phyloP scores from a whole-genome alignment of 2,329 filamentous ascomycete genomes.

The Fusarium sp. region DNA sequence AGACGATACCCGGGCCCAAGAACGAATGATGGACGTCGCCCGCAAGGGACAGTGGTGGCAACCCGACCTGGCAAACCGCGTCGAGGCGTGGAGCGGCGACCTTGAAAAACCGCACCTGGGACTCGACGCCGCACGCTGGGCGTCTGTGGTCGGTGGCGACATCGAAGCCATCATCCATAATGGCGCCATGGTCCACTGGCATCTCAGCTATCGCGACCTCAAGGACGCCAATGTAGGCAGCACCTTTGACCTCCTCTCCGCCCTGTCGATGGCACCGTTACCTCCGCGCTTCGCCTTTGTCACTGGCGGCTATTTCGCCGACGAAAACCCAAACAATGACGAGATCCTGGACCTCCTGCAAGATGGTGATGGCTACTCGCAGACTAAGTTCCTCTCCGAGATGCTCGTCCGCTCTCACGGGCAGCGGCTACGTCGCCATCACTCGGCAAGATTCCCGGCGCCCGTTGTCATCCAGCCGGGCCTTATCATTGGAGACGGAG shows the following conservation, averaged over 20 bases:
- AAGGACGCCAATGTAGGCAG: constrained; percentile 21
- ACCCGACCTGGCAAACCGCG: constrained; percentile 6
- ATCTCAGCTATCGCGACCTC: constrained; percentile 7
- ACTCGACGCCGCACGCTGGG: constrained; percentile 1
- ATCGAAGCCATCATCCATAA: constrained; percentile 15
- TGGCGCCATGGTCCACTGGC: constrained; percentile 13
- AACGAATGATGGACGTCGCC: constrained; percentile 7
- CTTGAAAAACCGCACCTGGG: constrained; percentile 3
- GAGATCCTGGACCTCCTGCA: constrained; percentile 9
- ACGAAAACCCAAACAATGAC: neutral
- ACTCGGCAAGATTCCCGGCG: neutral
- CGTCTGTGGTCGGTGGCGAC: neutral
- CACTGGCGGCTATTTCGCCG: constrained; percentile 13
- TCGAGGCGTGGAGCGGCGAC: constrained; percentile 19
- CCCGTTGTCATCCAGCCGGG: constrained; percentile 1
- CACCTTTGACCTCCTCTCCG: constrained; percentile 15
- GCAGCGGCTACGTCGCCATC: constrained; percentile 7
- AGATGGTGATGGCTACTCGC: constrained; percentile 19
- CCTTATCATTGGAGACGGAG: constrained; percentile 7
- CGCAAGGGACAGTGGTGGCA: constrained; percentile 17
- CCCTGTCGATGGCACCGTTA: constrained; percentile 1
- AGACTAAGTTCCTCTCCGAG: constrained; percentile 24
- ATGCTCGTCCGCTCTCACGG: constrained; percentile 17
- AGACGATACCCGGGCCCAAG: constrained; percentile 5
- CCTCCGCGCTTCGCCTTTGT: constrained; percentile 9